Conservation (phyloP, 768 basidiomycete genomes). For the Leccinum uliginosum region DNA sequence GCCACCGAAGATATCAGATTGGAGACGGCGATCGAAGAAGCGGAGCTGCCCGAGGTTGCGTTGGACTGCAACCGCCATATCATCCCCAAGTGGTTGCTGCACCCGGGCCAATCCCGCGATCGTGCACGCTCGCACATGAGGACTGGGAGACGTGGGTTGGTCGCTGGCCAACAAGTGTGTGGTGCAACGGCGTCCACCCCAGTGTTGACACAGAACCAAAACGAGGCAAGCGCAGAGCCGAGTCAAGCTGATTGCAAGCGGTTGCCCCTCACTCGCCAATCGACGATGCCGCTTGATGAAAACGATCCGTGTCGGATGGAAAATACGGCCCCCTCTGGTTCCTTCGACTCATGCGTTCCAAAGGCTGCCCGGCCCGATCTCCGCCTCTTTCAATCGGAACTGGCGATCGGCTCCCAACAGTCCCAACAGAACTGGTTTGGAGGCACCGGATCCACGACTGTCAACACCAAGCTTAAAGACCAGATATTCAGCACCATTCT, state of each 20-base stretch:
- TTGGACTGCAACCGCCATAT: constrained; percentile 95
- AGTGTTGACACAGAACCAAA: constrained; percentile 44
- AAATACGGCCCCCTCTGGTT: constrained; percentile 27
- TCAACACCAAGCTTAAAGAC: constrained; percentile 92
- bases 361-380: constrained; percentile 28
- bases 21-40: constrained; percentile 53
- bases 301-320: constrained; percentile 45
- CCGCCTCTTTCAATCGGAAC: constrained; percentile 40
- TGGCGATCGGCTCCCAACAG: constrained; percentile 25
- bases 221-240: constrained; percentile 14
- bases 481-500: constrained; percentile 91
- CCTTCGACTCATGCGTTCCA: constrained; percentile 3
- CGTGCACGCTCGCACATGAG: constrained; percentile 44
- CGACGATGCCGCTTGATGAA: constrained; percentile 35
- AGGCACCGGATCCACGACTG: constrained; percentile 88
- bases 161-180: constrained; percentile 39
- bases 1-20: constrained; percentile 31
- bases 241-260: constrained; percentile 24
- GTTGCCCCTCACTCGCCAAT: constrained; percentile 41
- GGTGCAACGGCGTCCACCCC: constrained; percentile 67
- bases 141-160: constrained; percentile 32
- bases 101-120: constrained; percentile 43
- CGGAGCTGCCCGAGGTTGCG: constrained; percentile 92
- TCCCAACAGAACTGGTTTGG: constrained; percentile 61
- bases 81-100: constrained; percentile 88